phyloP scores from a whole-genome alignment of 2,329 filamentous ascomycete species.

The Chaetothyriales sp. region DNA sequence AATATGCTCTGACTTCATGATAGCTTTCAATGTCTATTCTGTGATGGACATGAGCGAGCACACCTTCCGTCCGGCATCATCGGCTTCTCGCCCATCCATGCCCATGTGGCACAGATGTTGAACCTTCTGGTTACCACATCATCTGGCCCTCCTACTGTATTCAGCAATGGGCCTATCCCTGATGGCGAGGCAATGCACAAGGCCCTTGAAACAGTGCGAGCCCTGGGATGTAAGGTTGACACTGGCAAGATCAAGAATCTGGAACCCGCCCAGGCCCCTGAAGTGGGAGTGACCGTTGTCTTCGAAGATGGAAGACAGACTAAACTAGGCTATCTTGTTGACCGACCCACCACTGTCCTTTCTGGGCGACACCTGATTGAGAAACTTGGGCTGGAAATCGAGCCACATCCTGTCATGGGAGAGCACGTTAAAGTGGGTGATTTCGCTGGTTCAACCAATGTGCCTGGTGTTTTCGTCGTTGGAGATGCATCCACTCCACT shows the following conservation, averaged over 20 bases:
- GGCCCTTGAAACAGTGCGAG: no score
- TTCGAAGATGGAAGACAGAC: conserved; percentile 1
- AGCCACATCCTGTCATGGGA: background rate
- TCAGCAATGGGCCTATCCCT: conserved; percentile 5
- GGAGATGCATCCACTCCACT: background rate
- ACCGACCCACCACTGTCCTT: conserved; percentile 2
- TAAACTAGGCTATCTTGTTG: conserved; percentile 3
- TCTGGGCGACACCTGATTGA: background rate
- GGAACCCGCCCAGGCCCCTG: conserved; percentile 1
- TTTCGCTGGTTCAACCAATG: background rate
- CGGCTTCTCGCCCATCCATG: background rate
- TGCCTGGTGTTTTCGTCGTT: background rate
- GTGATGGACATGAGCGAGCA: conserved; percentile 13
- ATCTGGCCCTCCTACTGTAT: conserved; percentile 1
- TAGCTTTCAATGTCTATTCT: conserved; percentile 13
- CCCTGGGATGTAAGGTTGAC: background rate
- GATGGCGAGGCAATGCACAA: no score
- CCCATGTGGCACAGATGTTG: background rate
- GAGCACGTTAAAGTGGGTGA: background rate
- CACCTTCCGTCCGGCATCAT: conserved; percentile 3
- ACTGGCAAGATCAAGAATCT: conserved; percentile 1
- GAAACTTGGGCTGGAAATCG: background rate
- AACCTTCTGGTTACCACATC: background rate
- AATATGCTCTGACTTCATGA: no score
- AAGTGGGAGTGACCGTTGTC: conserved; percentile 6